Evolutionary conservation across 2,329 filamentous ascomycete genomes (phyloP), one percentile per base, ranked within the genome.

Genomic region (Onygenales sp.): DNA sequence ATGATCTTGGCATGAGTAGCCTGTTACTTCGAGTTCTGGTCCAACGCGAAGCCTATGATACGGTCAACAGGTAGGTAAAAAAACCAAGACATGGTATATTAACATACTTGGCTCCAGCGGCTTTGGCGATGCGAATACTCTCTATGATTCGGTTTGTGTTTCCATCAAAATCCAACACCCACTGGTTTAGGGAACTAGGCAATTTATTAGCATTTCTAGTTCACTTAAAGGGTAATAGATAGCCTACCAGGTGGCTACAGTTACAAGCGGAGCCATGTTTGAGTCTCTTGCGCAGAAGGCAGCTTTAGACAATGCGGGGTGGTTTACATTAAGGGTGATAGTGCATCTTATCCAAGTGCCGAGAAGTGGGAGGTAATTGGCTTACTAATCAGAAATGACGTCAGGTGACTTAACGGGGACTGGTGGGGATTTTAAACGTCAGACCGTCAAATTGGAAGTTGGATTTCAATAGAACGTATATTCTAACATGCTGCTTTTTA

Each of bases 61-160:
- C 5, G 6, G n/a, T 51, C 39, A 44, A 14, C 5, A 41, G 38
- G 14, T 41, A 14, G 31, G 33, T 31, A 31, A 11, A 27, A 8
- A 7, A 10, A 11, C 39, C 11, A 27, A 44, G 31, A 43, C 8
- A n/a, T 35, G 21, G 21, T 44, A 51, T 33, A 33, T 10, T 33
- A 17, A 38, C 42, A n/a, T n/a, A 51, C 49, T 50, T 56, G 8
- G 83, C 82, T 42, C 81, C 79, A 6, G 72, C 71, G 38, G 69
- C 69, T 66, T 85, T 86, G 13, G 83, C 81, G 41, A 67, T 58
- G 35, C 69, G 71, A 58, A 86, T 83, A 47, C 77, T 81, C 65
- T 84, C 73, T 13, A 83, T 72, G 57, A 87, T 85, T n/a, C 84
- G 74, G 42, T 75, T 71, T 1, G 74, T 69, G 62, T 87, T 87